A percentile compares a stretch with the other conserved stretches of the same genome.
These are phyloP conservation scores for Udeniomyces megalosporus DNA, from an alignment of 768 basidiomycete genomes.

Conservation along the genomic window DNA sequence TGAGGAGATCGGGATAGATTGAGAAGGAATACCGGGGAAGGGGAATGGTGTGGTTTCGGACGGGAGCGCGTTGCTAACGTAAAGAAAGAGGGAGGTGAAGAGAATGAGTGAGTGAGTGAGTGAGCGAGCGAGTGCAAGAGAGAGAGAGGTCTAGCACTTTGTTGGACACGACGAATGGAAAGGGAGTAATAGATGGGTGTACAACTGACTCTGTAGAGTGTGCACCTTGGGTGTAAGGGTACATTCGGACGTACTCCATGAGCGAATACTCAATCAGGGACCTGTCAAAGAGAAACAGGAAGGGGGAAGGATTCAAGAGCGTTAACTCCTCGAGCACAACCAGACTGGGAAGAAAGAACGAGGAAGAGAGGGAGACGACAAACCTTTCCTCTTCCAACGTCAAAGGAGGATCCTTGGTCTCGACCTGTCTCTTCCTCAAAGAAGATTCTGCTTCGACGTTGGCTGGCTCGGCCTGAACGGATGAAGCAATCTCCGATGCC, in stretches of 20 bases:
- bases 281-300: neutral
- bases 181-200: neutral
- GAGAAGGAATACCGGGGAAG: too few relatives aligned
- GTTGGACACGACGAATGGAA: neutral
- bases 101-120: neutral
- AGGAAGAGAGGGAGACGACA: neutral
- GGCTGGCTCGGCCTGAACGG: too few relatives aligned
- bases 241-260: conserved; percentile 7
- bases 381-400: conserved; percentile 4
- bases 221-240: neutral
- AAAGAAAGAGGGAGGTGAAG: neutral
- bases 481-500: too few relatives aligned
- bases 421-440: too few relatives aligned
- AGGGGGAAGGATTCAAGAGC: neutral
- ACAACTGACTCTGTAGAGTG: neutral
- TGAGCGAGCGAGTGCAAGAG: neutral
- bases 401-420: neutral
- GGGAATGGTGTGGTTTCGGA: neutral
- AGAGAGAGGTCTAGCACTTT: too few relatives aligned
- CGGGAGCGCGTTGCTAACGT: neutral
- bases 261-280: neutral
- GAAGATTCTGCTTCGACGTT: too few relatives aligned
- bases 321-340: neutral
- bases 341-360: neutral
- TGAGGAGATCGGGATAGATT: neutral